Conservation (phyloP, 2,329 filamentous ascomycete genomes). For the Neoascochyta sp. region DNA sequence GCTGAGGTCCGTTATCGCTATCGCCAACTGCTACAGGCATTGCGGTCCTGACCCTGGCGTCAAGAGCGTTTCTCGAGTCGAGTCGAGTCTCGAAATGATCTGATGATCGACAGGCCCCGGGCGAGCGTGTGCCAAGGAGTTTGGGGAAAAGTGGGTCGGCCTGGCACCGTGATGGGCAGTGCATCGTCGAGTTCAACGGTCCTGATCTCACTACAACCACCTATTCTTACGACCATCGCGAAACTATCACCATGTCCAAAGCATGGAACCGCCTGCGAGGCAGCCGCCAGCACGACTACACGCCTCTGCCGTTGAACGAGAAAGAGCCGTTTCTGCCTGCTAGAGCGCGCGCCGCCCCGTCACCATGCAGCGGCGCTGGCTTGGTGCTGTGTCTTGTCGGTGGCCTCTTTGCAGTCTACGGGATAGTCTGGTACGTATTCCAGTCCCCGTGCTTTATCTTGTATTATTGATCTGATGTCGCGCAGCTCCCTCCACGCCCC, state of each 20-base stretch:
- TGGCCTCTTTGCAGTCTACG: slow-evolving; percentile 21
- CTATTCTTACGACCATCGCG: too few relatives aligned
- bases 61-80: slow-evolving; percentile 9
- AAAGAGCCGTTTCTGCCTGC: slow-evolving; percentile 20
- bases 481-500: slow-evolving; percentile 15
- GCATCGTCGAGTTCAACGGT: too few relatives aligned
- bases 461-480: slow-evolving; percentile 11
- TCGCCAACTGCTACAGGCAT: slow-evolving; percentile 1
- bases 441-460: slow-evolving; percentile 1
- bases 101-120: too few relatives aligned
- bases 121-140: too few relatives aligned
- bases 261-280: slow-evolving; percentile 32
- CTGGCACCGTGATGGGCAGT: too few relatives aligned
- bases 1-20: too few relatives aligned
- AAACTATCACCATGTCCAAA: slow-evolving; percentile 23
- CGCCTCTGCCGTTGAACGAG: slow-evolving; percentile 29
- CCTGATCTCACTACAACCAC: too few relatives aligned
- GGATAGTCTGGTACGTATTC: slow-evolving; percentile 20
- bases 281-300: slow-evolving; percentile 21
- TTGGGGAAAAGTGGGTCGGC: too few relatives aligned
- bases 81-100: slow-evolving; percentile 8
- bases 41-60: slow-evolving; percentile 4
- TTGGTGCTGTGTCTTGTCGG: slow-evolving; percentile 17
- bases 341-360: too few relatives aligned
- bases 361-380: slow-evolving; percentile 8